These are phyloP conservation scores for Phialocephala sp. DNA, from an alignment of 2,329 filamentous ascomycete species.

Conservation along the genomic window DNA sequence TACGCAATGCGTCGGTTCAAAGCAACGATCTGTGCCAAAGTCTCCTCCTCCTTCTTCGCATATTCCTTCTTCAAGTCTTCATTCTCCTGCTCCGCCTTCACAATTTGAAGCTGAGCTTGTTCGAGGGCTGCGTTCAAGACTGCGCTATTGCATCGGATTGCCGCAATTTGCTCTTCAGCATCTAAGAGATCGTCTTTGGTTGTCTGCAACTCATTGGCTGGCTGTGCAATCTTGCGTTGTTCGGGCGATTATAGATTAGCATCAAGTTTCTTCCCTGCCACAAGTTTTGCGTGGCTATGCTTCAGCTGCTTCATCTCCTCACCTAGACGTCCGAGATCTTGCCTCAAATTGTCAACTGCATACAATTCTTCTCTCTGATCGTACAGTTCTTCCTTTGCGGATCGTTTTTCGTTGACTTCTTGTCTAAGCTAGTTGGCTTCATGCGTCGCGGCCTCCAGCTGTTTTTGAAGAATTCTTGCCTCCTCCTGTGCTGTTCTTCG, in stretches of 20 bases:
- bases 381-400: background rate
- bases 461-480: background rate
- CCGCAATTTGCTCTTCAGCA: background rate
- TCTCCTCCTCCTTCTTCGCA: background rate
- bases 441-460: background rate
- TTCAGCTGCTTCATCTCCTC: too few species aligned
- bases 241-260: too few species aligned
- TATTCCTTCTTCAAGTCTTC: background rate
- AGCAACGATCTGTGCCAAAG: background rate
- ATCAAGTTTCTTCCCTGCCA: too few species aligned
- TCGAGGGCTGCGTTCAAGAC: background rate
- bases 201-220: background rate
- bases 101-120: background rate
- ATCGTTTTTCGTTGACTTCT: background rate
- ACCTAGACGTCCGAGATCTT: too few species aligned
- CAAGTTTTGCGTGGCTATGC: too few species aligned
- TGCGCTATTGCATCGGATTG: background rate
- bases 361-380: background rate
- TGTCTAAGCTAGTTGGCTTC: too few species aligned
- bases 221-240: too few species aligned
- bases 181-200: background rate
- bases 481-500: background rate
- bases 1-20: background rate
- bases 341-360: too few species aligned
- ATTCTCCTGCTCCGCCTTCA: background rate